phyloP scores from a whole-genome alignment of 495 filamentous ascomycete species.

The Cercophora scortea region DNA sequence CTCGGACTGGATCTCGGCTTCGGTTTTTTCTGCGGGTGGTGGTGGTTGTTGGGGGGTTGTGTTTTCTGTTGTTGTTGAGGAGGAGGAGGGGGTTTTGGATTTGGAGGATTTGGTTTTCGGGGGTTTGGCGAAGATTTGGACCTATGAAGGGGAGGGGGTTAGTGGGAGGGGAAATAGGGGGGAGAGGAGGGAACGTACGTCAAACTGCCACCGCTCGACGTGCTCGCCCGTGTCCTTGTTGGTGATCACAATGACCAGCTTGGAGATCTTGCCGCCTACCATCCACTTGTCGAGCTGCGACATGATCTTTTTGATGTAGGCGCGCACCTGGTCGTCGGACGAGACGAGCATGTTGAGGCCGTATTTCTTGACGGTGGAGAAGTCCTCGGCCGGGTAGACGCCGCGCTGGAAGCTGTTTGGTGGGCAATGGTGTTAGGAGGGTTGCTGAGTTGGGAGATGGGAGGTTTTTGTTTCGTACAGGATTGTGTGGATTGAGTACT shows the following conservation, averaged over 20 bases:
- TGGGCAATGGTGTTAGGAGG: not conserved
- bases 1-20: slow-evolving; percentile 85
- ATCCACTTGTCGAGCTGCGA: slow-evolving; percentile 94
- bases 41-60: slow-evolving; percentile 12
- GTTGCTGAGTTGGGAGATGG: not conserved
- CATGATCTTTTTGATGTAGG: slow-evolving; percentile 99
- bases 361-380: slow-evolving; percentile 97
- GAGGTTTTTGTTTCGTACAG: slow-evolving; percentile 36
- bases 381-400: slow-evolving; percentile 97
- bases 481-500: slow-evolving; percentile 95
- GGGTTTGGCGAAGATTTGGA: slow-evolving; percentile 61
- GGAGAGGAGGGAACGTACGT: slow-evolving; percentile 46
- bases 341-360: slow-evolving; percentile 98
- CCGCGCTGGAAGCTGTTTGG: slow-evolving; percentile 77
- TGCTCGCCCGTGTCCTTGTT: slow-evolving; percentile 94
- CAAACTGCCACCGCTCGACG: slow-evolving; percentile 96
- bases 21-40: slow-evolving; percentile 65
- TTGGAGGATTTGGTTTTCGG: slow-evolving; percentile 22
- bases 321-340: slow-evolving; percentile 94
- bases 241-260: slow-evolving; percentile 92
- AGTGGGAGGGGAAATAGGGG: not conserved
- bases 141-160: slow-evolving; percentile 21
- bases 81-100: slow-evolving; percentile 26
- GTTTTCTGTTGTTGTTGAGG: slow-evolving; percentile 22
- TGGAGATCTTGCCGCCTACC: slow-evolving; percentile 89